Evolutionary conservation across 306 rosid species (phyloP).

Genomic region (Acacia acuminata): DNA sequence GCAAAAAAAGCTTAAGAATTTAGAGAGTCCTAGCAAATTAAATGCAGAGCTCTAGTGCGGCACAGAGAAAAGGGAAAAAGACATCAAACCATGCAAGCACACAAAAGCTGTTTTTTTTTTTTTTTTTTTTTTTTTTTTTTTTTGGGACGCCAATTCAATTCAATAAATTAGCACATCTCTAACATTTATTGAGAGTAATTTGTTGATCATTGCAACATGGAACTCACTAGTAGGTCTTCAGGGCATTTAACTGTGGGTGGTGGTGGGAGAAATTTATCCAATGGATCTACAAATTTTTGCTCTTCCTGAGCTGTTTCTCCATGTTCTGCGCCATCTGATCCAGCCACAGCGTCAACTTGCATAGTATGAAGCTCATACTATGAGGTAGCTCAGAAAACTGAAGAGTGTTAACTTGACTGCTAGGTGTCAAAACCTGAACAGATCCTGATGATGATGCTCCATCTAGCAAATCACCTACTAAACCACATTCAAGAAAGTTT

Average conservation of each 20-base stretch:
- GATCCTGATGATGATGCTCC: slow-evolving; percentile 45
- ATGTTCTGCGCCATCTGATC: slow-evolving; percentile 49
- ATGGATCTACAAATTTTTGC: slow-evolving; percentile 45
- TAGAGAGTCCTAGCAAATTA: too few species aligned
- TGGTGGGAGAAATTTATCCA: slow-evolving; percentile 77
- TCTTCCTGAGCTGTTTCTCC: slow-evolving; percentile 44
- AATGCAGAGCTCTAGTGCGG: too few species aligned
- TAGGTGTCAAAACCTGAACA: slow-evolving; percentile 50
- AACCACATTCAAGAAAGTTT: slow-evolving; percentile 6
- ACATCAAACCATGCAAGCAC: neutral
- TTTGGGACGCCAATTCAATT: neutral
- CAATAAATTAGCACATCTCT: slow-evolving; percentile 12
- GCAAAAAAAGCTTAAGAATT: too few species aligned
- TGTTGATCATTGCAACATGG: slow-evolving; percentile 7
- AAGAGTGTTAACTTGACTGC: slow-evolving; percentile 53
- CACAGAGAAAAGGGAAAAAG: too few species aligned
- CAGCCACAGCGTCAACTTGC: slow-evolving; percentile 38
- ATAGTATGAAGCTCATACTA: slow-evolving; percentile 10
- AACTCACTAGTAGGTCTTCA: slow-evolving; percentile 80
- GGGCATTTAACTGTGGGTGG: slow-evolving; percentile 76
- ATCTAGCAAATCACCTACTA: slow-evolving; percentile 61
- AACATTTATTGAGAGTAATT: slow-evolving; percentile 12
- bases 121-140: too few species aligned
- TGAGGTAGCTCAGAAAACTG: slow-evolving; percentile 52
- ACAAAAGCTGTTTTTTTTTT: neutral